Evolutionary conservation across 2,329 filamentous ascomycete genomes (phyloP), one percentile per base, ranked within the genome.

Genomic region (Emmonsiellopsis sp.): DNA sequence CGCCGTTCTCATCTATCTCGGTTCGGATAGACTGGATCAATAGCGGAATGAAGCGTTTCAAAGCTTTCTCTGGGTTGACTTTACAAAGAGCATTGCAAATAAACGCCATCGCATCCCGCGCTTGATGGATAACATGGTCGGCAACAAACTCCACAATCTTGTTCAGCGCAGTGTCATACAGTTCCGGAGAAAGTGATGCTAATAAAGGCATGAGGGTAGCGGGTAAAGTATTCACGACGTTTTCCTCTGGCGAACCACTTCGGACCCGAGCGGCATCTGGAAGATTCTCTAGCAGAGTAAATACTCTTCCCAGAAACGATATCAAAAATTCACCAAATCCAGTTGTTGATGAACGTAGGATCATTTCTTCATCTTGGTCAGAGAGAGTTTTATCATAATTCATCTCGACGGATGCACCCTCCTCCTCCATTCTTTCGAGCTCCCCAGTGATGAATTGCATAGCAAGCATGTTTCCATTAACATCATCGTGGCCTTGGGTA

Each of bases 1-100:
- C 93, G 49, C 92, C 88, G 66, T 97, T 98, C 68, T 92, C 88
- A 64, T 95, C 91, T 60, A 98, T 98, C 69, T 98, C 93, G 56
- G 89, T 95, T 57, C 91, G 87, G 59, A 98, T 98, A 53, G 88
- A 91, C 66, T 88, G 81, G 49, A 95, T 86, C 51, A 97, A 77
- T 75, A 95, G 89, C 1, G 93, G 93, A 34, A 98, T 79, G 53
- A 98, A 87, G 11, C 89, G 83, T 66, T 91, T 93, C 49, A 98
- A 77, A 0, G 93, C 90, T 73, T 96, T 96, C 66, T 92, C 85
- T 0, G 94, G 91, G 61, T 94, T 88, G 60, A 95, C 89, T 71
- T 97, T 97, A 77, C 93, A 95, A 27, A 98, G 78, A 0, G 89
- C 88, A 69, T 96, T 97, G 71, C 92, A 88, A 52, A 97, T 97